These are phyloP conservation scores for Quercus engelmannii DNA, from an alignment of 306 rosid species.

Conservation along the genomic window DNA sequence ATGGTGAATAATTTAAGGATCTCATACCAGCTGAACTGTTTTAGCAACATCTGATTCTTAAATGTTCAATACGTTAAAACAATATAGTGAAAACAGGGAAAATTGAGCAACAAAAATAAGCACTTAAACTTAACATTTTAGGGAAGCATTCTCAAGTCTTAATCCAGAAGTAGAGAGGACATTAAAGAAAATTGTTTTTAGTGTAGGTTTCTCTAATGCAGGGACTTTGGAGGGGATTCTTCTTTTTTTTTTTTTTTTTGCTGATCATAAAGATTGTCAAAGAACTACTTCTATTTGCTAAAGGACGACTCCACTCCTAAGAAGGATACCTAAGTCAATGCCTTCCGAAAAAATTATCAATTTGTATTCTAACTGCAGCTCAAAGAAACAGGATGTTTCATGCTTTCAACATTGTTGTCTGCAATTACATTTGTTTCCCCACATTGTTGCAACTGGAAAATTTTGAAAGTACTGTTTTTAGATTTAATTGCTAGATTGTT, in stretches of 20 bases:
- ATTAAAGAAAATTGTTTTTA: too few species aligned
- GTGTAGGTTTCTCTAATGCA: too few species aligned
- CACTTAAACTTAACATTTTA: neutral
- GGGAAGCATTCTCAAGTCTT: neutral
- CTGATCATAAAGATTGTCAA: too few species aligned
- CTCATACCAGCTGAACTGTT: too few species aligned
- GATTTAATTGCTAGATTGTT: neutral
- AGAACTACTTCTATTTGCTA: too few species aligned
- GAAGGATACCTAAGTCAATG: neutral
- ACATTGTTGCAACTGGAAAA: neutral
- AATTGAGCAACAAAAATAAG: neutral
- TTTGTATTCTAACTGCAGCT: neutral
- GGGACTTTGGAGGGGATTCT: too few species aligned
- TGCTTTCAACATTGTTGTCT: neutral
- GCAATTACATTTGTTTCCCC: neutral
- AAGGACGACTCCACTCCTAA: neutral
- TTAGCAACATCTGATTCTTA: neutral
- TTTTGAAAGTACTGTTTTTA: neutral
- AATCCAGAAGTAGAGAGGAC: too few species aligned
- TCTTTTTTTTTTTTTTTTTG: too few species aligned
- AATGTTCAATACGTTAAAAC: neutral
- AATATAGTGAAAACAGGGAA: neutral
- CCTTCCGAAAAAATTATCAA: neutral
- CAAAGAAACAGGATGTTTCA: neutral
- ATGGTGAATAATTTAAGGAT: too few species aligned